Conservation (phyloP, 768 basidiomycete species). For the Macrolepiota dolichaula region DNA sequence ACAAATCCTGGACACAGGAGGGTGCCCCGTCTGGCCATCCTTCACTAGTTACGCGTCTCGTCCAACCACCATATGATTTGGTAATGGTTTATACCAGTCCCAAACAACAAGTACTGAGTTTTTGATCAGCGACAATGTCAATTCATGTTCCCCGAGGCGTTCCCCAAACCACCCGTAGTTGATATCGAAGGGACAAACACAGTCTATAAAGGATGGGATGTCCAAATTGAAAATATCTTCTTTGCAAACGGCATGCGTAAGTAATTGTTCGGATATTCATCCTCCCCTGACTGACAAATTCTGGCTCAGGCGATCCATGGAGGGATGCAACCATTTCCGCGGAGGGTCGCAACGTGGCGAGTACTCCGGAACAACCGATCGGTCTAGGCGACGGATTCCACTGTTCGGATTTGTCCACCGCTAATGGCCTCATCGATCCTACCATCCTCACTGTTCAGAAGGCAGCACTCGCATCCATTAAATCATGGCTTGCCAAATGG, state of each 20-base stretch:
- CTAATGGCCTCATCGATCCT: slow-evolving; percentile 40
- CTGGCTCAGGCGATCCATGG: slow-evolving; percentile 64
- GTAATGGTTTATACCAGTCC: slow-evolving; percentile 25
- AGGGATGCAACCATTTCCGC: slow-evolving; percentile 66
- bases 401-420: slow-evolving; percentile 51
- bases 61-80: slow-evolving; percentile 54
- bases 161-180: slow-evolving; percentile 42
- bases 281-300: not conserved
- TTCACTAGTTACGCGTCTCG: slow-evolving; percentile 51
- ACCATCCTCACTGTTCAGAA: slow-evolving; percentile 53
- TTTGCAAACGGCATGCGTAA: slow-evolving; percentile 67
- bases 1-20: slow-evolving; percentile 26
- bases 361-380: slow-evolving; percentile 54
- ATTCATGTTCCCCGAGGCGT: slow-evolving; percentile 61
- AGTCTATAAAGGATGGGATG: slow-evolving; percentile 61
- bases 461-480: slow-evolving; percentile 49
- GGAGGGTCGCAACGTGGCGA: slow-evolving; percentile 38
- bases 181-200: slow-evolving; percentile 40
- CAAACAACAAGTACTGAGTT: not conserved
- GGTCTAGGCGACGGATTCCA: slow-evolving; percentile 63
- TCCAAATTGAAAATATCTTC: slow-evolving; percentile 54
- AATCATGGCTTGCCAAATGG: slow-evolving; percentile 54
- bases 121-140: slow-evolving; percentile 62
- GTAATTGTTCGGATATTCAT: slow-evolving; percentile 22
- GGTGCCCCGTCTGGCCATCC: slow-evolving; percentile 35